A percentile compares a stretch with the other conserved stretches of the same genome.
These are phyloP conservation scores for Tuber brumale DNA, from an alignment of 495 filamentous ascomycete species.

Conservation along the genomic window DNA sequence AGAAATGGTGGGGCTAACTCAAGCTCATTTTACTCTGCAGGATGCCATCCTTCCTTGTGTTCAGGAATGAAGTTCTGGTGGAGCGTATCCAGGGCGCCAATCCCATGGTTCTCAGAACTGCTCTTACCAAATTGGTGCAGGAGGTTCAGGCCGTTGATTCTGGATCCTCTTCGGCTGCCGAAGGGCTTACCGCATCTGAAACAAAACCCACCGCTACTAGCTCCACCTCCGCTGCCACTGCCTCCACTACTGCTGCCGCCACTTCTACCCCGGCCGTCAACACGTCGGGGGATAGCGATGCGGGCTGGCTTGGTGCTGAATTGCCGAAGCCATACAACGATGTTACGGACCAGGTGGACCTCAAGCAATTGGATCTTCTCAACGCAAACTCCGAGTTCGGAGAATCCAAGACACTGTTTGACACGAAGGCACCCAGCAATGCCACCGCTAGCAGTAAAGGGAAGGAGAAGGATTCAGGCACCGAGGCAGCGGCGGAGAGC, in stretches of 20 bases:
- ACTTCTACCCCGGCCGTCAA: neutral
- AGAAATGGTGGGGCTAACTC: conserved; percentile 11
- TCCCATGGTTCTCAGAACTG: conserved; percentile 43
- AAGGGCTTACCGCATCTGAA: neutral
- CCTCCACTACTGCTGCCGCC: conserved; percentile 20
- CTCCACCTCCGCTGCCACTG: conserved; percentile 45
- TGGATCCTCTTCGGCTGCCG: neutral
- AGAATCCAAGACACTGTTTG: conserved; percentile 64
- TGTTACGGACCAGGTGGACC: conserved; percentile 72
- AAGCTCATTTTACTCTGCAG: conserved; percentile 15
- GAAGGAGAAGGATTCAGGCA: conserved; percentile 47
- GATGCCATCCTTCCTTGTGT: conserved; percentile 80
- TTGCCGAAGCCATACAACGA: conserved; percentile 70
- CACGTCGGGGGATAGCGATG: conserved; percentile 41
- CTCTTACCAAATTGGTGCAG: conserved; percentile 63
- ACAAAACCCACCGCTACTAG: conserved; percentile 45
- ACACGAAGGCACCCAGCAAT: conserved; percentile 56
- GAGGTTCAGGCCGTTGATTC: conserved; percentile 46
- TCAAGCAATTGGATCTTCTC: conserved; percentile 73
- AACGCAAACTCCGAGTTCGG: conserved; percentile 72
- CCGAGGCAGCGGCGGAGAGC: conserved; percentile 19
- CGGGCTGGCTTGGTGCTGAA: conserved; percentile 63
- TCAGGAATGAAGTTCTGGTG: conserved; percentile 62
- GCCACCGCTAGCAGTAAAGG: conserved; percentile 48
- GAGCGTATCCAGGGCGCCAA: conserved; percentile 70